Base-by-base conservation (phyloP, 352 stramenopile genomes). In the Phytophthora hibernalis region DNA sequence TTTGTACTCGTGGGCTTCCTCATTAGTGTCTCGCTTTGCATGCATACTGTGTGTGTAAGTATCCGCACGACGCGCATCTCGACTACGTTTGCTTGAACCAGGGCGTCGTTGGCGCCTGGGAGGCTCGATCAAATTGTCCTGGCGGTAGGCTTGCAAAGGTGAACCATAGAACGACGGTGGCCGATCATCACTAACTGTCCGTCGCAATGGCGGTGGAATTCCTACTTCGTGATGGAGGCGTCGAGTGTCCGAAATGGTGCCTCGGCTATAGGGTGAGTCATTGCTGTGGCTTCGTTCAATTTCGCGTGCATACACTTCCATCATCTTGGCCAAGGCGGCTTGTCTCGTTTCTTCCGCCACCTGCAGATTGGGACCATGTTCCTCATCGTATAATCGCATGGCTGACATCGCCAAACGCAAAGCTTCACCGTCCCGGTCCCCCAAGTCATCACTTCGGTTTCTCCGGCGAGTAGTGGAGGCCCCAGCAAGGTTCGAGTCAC, bases 351-450 rank as follows among this genome's bases (percentile, higher is more conserved):
- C 79, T 9, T 90, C 73, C 0, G 80, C 75, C 0, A 93, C 77
- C 6, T 85, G 69, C 0, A 85, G 33, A 9, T 74, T 66, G 0
- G 64, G 52, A 1, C 83, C 82, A 12, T 78, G 81, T 51, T 91
- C 83, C 54, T 87, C 77, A 49, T 92, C 83, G 37, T 92, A 92
- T 50, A 94, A 38, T n/a, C 78, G 74, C 85, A 94, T 94, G 1
- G 85, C 85, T 11, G 72, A 87, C 44, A 94, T 76, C 12, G 85
- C 85, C 71, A 94, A 87, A 15, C 79, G 75, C 15, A 82, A 82
- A 37, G 85, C 85, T 42, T 90, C 73, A 16, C 86, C 60, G 6
- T 79, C 57, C 1, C n/a, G 54, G 9, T 64, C 38, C 13, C 55
- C 55, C 28, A 70, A 30, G 16, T 76, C 71, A 15, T 76, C 56